Conservation (phyloP, 2,329 filamentous ascomycete genomes). For the Paraphaeosphaeria minitans region DNA sequence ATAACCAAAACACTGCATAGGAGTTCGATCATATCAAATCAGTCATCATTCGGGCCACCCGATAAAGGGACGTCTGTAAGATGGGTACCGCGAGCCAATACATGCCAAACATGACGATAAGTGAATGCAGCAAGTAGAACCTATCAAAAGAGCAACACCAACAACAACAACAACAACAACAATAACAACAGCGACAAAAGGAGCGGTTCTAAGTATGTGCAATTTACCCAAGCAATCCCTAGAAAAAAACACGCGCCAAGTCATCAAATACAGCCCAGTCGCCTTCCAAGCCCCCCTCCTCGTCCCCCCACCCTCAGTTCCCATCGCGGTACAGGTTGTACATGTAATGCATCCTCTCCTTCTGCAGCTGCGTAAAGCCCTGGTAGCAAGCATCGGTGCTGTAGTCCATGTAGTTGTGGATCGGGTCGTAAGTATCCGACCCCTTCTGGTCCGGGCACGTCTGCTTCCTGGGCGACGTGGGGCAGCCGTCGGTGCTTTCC, state of each 20-base stretch:
- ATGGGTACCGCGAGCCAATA: background rate
- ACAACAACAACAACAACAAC: too few relatives aligned
- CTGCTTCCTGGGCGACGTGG: slow-evolving; percentile 53
- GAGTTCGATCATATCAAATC: background rate
- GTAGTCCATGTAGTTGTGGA: slow-evolving; percentile 68
- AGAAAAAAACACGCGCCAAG: background rate
- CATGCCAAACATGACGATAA: background rate
- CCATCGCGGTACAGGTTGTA: slow-evolving; percentile 53
- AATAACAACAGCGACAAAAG: too few relatives aligned
- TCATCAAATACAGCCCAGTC: background rate
- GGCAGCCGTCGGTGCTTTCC: slow-evolving; percentile 61
- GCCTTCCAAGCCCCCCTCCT: background rate
- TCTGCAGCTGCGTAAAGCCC: slow-evolving; percentile 57
- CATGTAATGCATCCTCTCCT: slow-evolving; percentile 57
- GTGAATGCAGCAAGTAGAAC: background rate
- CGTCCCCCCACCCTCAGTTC: slow-evolving; percentile 26
- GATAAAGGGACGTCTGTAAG: background rate
- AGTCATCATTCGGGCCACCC: background rate
- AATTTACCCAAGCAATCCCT: slow-evolving; percentile 1
- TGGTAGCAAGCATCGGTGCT: slow-evolving; percentile 61
- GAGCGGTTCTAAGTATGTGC: slow-evolving; percentile 5
- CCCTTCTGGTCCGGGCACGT: slow-evolving; percentile 54
- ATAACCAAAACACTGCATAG: background rate
- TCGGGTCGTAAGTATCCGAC: slow-evolving; percentile 50
- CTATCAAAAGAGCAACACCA: background rate